Evolutionary conservation across 495 filamentous ascomycete genomes (phyloP), one percentile per base, ranked within the genome.

Genomic region (Aspergillus diversus): DNA sequence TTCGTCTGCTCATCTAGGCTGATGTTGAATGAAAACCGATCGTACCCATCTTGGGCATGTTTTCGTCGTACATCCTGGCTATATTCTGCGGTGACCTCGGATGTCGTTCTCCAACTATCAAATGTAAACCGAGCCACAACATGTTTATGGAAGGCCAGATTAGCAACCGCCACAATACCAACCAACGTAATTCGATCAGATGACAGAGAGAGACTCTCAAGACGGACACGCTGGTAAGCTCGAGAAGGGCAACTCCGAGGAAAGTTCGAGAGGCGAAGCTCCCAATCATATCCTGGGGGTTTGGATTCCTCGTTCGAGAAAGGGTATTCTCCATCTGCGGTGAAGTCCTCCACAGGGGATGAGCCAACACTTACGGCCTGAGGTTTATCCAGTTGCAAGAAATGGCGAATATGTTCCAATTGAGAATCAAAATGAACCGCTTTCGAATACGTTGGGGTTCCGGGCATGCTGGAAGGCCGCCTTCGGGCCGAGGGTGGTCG

Each of bases 51-150:
- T 13, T 87, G 78, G 7, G 71, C 74, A 49, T 90, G 88, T 59
- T 84, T 84, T 43, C 85, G 88, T 11, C 86, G 84, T 35, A 93
- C 83, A 76, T 96, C 91, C 59, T 89, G 84, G 73, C 88, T 90
- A 76, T 85, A 99, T 69, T 97, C 93, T 8, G 92, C 96, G 46
- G 84, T 82, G 4, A 99, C 90, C 72, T 99, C 95, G 2, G 95
- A 99, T 4, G 93, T 93, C 0, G 95, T 99, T 79, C 94, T 96
- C 95, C 95, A 99, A 72, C 93, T 93, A 75, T 99, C 95, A 59
- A 98, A 85, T 0, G 96, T 98, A 71, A 99, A 99, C 33, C 95
- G 86, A 73, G 92, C 92, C 21, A 89, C 86, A 43, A 99, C 93
- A 9, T 79, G 72, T 73, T 99, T 99, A 48, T 96, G 87, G 77